A percentile compares a stretch with the other conserved stretches of the same genome.
Conservation (phyloP, 2,329 filamentous ascomycete genomes). For the Coleophoma crateriformis region DNA sequence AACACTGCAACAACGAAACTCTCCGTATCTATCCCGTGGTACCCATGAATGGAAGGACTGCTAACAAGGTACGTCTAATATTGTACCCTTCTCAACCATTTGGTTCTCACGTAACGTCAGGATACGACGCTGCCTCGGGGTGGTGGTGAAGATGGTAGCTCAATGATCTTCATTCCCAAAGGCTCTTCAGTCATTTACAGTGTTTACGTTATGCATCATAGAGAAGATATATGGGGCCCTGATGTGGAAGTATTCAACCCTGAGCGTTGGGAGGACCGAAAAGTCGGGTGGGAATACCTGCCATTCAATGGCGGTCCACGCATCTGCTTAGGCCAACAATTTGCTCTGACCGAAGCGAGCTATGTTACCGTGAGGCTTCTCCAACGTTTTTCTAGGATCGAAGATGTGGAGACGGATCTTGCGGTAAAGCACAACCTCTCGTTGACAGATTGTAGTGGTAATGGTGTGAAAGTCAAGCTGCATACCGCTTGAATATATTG, state of each 20-base stretch:
- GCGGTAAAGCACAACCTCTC: constrained; percentile 21
- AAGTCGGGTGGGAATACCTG: constrained; percentile 37
- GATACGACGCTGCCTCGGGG: constrained; percentile 34
- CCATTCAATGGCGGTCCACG: constrained; percentile 34
- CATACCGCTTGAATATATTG: too few relatives aligned
- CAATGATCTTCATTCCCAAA: constrained; percentile 25
- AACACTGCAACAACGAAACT: constrained; percentile 27
- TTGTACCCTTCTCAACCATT: too few relatives aligned
- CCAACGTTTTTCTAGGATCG: constrained; percentile 28
- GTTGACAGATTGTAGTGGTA: constrained; percentile 23
- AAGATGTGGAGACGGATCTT: constrained; percentile 23
- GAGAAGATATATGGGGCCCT: constrained; percentile 30
- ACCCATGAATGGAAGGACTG: constrained; percentile 44
- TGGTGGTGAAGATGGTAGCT: constrained; percentile 28
- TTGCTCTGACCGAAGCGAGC: constrained; percentile 28
- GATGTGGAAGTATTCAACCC: constrained; percentile 30
- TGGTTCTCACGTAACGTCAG: not conserved
- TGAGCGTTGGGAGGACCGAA: constrained; percentile 30
- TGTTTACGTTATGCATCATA: constrained; percentile 26
- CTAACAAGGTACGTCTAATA: constrained; percentile 24
- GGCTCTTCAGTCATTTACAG: constrained; percentile 23
- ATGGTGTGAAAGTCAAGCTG: constrained; percentile 27
- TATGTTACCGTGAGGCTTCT: constrained; percentile 29
- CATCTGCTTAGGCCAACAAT: constrained; percentile 32
- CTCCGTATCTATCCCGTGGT: constrained; percentile 49